Conservation (phyloP, 2,329 filamentous ascomycete species). For the Diaporthe aspalathi region DNA sequence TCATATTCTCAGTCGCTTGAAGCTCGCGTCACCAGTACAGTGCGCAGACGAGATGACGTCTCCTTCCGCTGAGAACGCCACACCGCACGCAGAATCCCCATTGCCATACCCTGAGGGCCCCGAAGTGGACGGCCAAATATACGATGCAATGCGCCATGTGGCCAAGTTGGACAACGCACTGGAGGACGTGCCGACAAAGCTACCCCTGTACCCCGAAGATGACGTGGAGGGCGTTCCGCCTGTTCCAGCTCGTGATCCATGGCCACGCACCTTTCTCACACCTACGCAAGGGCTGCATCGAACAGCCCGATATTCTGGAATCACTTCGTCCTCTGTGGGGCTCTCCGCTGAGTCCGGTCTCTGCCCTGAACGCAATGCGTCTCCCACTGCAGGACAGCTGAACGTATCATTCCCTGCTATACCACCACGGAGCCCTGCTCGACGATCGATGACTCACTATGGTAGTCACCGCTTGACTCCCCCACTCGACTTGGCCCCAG, state of each 20-base stretch:
- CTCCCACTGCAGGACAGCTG: background rate
- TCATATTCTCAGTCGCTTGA: conserved; percentile 66
- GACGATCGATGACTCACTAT: background rate
- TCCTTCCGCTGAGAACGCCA: conserved; percentile 4
- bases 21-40: conserved; percentile 52
- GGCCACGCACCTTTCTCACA: background rate
- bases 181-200: background rate
- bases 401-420: background rate
- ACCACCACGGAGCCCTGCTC: conserved; percentile 17
- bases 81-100: background rate
- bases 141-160: conserved; percentile 22
- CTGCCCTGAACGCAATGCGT: background rate
- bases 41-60: conserved; percentile 32
- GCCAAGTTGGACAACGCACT: background rate
- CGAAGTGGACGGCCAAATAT: background rate
- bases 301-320: background rate
- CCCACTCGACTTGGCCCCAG: background rate
- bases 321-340: background rate
- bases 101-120: conserved; percentile 16
- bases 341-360: background rate
- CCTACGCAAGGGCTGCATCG: background rate
- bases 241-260: background rate
- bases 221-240: background rate
- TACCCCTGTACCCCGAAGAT: background rate
- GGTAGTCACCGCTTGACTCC: background rate